Conservation (phyloP, 176 grass and related monocot genomes). For the Chrysopogon serrulatus region DNA sequence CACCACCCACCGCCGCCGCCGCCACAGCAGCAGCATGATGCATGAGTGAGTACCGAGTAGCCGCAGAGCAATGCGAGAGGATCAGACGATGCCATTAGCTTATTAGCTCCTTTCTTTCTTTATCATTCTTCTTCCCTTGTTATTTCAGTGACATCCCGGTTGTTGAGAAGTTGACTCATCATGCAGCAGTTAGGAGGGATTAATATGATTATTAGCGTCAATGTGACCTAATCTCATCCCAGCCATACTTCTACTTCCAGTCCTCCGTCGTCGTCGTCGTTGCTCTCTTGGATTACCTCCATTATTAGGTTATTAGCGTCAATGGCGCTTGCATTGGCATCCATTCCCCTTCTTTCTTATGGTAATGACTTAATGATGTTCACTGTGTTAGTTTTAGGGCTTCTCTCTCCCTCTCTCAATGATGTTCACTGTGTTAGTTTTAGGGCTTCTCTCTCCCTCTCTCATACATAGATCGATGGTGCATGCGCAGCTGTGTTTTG, state of each 20-base stretch:
- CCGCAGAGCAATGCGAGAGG: conserved; percentile 22
- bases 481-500: conserved; percentile 25
- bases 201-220: conserved; percentile 26
- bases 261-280: background rate
- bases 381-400: background rate
- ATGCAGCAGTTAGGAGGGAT: conserved; percentile 30
- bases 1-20: background rate
- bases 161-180: conserved; percentile 33
- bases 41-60: conserved; percentile 14
- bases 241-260: background rate
- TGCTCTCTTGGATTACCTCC: conserved; percentile 17
- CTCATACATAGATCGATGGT: background rate
- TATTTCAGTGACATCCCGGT: conserved; percentile 35
- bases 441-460: background rate
- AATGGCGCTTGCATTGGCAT: conserved; percentile 10
- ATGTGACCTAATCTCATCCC: conserved; percentile 13
- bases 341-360: background rate
- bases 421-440: background rate
- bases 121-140: conserved; percentile 22
- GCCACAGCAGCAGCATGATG: conserved; percentile 8
- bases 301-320: conserved; percentile 28
- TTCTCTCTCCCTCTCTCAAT: background rate
- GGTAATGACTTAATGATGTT: background rate
- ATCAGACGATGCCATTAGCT: conserved; percentile 32
- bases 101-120: conserved; percentile 25